A percentile compares a stretch with the other conserved stretches of the same genome.
phyloP scores from a whole-genome alignment of 768 basidiomycete genomes.

The Udeniomyces megalosporus region DNA sequence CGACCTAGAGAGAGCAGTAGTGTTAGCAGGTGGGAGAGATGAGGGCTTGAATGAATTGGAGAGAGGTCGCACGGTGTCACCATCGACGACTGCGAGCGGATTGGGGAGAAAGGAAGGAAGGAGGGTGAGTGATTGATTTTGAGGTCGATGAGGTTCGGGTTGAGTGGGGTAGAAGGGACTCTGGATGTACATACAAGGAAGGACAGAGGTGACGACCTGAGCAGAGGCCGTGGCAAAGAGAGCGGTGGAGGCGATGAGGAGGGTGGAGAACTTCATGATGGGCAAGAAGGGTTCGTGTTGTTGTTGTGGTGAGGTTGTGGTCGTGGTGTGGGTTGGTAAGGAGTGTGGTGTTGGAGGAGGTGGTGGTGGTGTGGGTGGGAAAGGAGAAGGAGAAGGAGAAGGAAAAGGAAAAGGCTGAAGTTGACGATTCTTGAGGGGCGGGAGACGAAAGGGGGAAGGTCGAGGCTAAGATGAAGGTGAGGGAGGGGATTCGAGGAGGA shows the following conservation, averaged over 20 bases:
- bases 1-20: not conserved
- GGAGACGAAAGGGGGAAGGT: not conserved
- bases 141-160: no score
- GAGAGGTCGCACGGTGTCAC: not conserved
- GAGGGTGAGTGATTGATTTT: not conserved
- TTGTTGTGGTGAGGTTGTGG: not conserved
- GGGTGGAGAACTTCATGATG: not conserved
- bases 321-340: not conserved
- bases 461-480: not conserved
- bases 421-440: no score
- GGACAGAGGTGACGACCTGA: conserved; percentile 1
- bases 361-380: not conserved
- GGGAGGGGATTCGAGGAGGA: no score
- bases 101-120: not conserved
- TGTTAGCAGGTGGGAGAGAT: not conserved
- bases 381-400: not conserved
- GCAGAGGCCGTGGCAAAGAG: not conserved
- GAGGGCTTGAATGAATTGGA: not conserved
- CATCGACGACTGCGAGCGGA: not conserved
- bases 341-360: not conserved
- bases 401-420: not conserved
- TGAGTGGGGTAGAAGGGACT: no score
- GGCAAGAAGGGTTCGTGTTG: not conserved
- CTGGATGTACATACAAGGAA: not conserved
- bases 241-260: not conserved